Evolutionary conservation across 441 rosid species (phyloP), one percentile per base, ranked within the genome.

Genomic region (Populus hybrid): DNA sequence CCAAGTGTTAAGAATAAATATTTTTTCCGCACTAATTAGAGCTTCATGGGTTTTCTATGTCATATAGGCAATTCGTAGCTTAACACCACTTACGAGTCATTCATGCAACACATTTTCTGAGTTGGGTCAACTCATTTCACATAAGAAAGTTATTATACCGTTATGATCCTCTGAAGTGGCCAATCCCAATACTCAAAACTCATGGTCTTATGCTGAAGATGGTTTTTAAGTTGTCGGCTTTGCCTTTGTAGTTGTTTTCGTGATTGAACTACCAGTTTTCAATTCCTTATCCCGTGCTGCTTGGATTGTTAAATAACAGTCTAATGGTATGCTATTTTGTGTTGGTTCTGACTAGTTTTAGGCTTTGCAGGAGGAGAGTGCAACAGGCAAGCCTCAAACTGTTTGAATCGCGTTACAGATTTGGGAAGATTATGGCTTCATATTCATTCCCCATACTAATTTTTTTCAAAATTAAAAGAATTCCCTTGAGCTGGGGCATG

Each of bases 331-430:
- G 38, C 61, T 23, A 31, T 50, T 63, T 66, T 42, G 35, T 69
- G 11, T 42, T 59, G 69, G 28, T 67, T 74, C 73, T 73, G 24
- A 83, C 74, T 20, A 23, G 65, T 74, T 66, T 70, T 74, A 65
- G 24, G 23, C 21, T 21, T 76, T 82, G 85, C 90, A 86, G 92
- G 89, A 78, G 73, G 87, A 85, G 82, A 80, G 81, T 72, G 84
- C 75, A 45, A 35, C 71, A 76, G 76, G 69, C 78, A 71, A 80
- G 64, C 65, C 68, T 45, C 79, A 61, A 72, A 78, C 26, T 38
- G 81, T 80, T 74, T 81, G 77, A 82, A 74, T 69, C 76, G n/a
- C 40, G 36, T 59, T 7, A 76, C 45, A 45, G 38, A 29, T 38
- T 64, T 75, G 59, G 69, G 67, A 45, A 67, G 61, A 66, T 12